A percentile compares a stretch with the other conserved stretches of the same genome.
phyloP scores from a whole-genome alignment of 106 monocot genomes.

The Posidonia australis region DNA sequence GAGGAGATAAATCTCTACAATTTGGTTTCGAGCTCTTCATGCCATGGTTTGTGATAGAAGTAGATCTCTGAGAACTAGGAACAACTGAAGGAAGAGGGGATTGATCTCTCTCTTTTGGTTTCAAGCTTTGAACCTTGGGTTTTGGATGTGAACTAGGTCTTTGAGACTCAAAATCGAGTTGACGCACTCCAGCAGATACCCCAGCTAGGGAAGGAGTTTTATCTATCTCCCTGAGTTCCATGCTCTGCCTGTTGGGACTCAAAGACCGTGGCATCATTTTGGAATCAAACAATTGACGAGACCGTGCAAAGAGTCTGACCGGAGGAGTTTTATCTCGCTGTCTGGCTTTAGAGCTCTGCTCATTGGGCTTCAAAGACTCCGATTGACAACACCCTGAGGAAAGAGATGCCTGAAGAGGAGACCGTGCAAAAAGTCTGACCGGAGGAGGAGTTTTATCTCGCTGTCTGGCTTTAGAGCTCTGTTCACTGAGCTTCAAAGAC shows the following conservation, averaged over 20 bases:
- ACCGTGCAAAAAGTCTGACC: too few species aligned
- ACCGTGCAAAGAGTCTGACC: too few species aligned
- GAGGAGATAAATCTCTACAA: slow-evolving; percentile 1
- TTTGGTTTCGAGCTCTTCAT: neutral
- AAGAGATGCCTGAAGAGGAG: too few species aligned
- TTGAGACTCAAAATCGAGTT: neutral
- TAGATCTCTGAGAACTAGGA: neutral
- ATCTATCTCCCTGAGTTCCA: slow-evolving; percentile 27
- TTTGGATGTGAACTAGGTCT: neutral
- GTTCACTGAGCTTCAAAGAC: too few species aligned
- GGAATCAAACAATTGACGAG: too few species aligned
- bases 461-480: too few species aligned
- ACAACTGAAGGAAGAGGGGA: neutral
- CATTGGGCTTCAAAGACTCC: too few species aligned
- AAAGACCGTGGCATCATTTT: too few species aligned
- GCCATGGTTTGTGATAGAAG: neutral
- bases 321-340: too few species aligned
- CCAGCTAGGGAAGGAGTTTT: neutral
- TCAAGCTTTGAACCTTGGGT: slow-evolving; percentile 2
- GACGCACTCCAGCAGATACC: neutral
- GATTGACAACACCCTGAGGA: too few species aligned
- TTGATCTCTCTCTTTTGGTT: neutral
- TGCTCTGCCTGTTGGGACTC: neutral
- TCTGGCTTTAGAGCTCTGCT: too few species aligned
- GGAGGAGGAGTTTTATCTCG: too few species aligned